Evolutionary conservation across 495 filamentous ascomycete genomes (phyloP).

Genomic region (Podospora appendiculata): DNA sequence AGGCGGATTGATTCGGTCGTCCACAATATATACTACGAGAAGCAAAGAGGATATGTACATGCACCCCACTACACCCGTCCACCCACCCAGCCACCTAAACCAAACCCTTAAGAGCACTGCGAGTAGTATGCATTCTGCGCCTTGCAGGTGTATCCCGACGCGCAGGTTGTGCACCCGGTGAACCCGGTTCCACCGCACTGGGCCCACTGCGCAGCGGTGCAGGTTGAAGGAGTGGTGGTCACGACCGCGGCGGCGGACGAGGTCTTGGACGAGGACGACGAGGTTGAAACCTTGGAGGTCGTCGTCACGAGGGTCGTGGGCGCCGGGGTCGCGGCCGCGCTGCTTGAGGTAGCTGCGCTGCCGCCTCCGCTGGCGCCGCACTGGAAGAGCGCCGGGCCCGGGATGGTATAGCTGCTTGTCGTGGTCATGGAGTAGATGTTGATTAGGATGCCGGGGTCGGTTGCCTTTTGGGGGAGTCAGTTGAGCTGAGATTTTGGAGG

Average conservation of each 20-base stretch:
- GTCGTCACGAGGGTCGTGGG: slow-evolving; percentile 18
- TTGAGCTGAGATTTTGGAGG: too few species aligned
- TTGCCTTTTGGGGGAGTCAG: slow-evolving; percentile 1
- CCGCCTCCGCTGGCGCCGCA: slow-evolving; percentile 17
- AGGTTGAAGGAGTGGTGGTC: slow-evolving; percentile 7
- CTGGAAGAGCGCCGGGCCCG: slow-evolving; percentile 23
- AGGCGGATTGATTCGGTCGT: too few species aligned
- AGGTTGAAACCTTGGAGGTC: neutral
- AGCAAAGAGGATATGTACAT: too few species aligned
- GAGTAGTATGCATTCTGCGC: slow-evolving; percentile 38
- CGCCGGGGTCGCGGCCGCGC: slow-evolving; percentile 15
- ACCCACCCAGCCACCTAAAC: too few species aligned
- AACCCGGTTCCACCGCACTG: slow-evolving; percentile 47
- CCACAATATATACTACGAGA: neutral
- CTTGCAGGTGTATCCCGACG: slow-evolving; percentile 30
- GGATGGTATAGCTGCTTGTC: slow-evolving; percentile 23
- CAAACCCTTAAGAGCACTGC: slow-evolving; percentile 23
- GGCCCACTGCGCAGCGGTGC: slow-evolving; percentile 27
- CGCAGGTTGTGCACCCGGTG: slow-evolving; percentile 41
- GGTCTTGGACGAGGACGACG: neutral
- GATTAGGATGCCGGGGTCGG: slow-evolving; percentile 28
- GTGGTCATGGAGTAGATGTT: slow-evolving; percentile 31
- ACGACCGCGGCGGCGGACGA: neutral
- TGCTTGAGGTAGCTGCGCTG: slow-evolving; percentile 14
- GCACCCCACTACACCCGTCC: neutral